A percentile compares a stretch with the other conserved stretches of the same genome.
Conservation (phyloP, 164 flowering plant species). For the Protea cynaroides region DNA sequence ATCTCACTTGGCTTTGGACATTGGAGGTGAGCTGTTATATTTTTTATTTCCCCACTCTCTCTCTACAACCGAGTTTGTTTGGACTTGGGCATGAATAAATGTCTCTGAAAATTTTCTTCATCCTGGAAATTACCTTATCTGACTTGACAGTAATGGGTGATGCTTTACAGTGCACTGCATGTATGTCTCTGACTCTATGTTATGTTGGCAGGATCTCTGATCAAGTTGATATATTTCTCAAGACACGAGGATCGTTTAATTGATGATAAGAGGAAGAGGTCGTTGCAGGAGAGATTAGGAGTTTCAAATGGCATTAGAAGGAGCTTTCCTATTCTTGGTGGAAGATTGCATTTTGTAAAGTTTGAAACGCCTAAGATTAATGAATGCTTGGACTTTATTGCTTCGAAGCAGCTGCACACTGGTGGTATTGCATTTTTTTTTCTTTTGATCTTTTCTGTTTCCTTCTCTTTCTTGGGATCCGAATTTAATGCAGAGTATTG, state of each 20-base stretch:
- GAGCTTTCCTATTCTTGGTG: conserved; percentile 93
- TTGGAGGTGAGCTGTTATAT: conserved; percentile 42
- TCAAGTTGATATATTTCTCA: conserved; percentile 93
- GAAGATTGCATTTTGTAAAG: conserved; percentile 96
- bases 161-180: neutral
- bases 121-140: neutral
- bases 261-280: conserved; percentile 62
- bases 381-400: conserved; percentile 86
- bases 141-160: neutral
- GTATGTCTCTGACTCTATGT: neutral
- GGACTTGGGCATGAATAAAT: too few relatives aligned
- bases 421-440: conserved; percentile 44
- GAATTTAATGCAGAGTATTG: neutral
- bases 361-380: conserved; percentile 90
- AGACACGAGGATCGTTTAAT: conserved; percentile 64
- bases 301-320: conserved; percentile 66
- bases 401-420: conserved; percentile 87
- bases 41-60: neutral
- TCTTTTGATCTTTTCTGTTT: neutral
- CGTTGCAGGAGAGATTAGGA: conserved; percentile 56
- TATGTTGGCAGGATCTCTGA: conserved; percentile 71
- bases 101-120: neutral
- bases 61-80: neutral
- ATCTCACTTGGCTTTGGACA: conserved; percentile 83
- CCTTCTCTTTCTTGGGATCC: neutral